Percentiles rank a stretch among this genome's conserved stretches.
phyloP scores from a whole-genome alignment of 1,284 basidiomycete genomes.

The Leccinum variabile region DNA sequence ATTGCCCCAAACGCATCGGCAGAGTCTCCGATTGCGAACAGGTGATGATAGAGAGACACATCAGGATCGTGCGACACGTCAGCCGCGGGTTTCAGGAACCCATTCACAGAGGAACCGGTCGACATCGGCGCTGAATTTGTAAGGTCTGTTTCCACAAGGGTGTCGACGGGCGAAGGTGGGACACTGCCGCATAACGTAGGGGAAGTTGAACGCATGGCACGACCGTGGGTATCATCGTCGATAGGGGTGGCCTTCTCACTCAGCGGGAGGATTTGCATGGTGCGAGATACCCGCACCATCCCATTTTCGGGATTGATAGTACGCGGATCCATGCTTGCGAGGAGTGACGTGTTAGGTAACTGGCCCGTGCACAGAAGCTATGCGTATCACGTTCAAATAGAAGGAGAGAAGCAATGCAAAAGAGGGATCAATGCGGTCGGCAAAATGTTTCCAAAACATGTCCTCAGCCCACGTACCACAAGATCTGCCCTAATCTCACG shows the following conservation, averaged over 20 bases:
- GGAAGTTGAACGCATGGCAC: constrained; percentile 5
- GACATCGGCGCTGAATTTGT: background rate
- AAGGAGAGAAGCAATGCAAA: background rate
- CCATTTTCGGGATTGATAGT: constrained; percentile 50
- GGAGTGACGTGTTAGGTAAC: constrained; percentile 57
- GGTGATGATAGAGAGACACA: constrained; percentile 44
- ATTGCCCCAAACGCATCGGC: constrained; percentile 71
- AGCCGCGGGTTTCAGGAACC: constrained; percentile 2
- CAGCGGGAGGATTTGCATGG: constrained; percentile 52
- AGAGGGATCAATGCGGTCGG: background rate
- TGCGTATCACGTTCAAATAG: background rate
- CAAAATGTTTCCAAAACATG: background rate
- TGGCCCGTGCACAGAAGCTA: constrained; percentile 79
- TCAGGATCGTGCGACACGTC: constrained; percentile 24
- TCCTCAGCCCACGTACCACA: constrained; percentile 41
- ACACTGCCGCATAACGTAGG: constrained; percentile 11
- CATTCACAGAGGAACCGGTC: background rate
- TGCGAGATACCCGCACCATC: constrained; percentile 56
- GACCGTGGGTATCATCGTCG: background rate
- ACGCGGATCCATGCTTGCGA: too few species aligned
- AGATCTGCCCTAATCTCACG: constrained; percentile 62
- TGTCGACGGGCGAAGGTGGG: constrained; percentile 13
- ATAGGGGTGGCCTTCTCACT: background rate
- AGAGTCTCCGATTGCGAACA: constrained; percentile 70
- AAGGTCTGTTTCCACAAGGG: constrained; percentile 7